These are phyloP conservation scores for Lasiosphaeris hirsuta DNA, from an alignment of 495 filamentous ascomycete genomes.

Conservation along the genomic window DNA sequence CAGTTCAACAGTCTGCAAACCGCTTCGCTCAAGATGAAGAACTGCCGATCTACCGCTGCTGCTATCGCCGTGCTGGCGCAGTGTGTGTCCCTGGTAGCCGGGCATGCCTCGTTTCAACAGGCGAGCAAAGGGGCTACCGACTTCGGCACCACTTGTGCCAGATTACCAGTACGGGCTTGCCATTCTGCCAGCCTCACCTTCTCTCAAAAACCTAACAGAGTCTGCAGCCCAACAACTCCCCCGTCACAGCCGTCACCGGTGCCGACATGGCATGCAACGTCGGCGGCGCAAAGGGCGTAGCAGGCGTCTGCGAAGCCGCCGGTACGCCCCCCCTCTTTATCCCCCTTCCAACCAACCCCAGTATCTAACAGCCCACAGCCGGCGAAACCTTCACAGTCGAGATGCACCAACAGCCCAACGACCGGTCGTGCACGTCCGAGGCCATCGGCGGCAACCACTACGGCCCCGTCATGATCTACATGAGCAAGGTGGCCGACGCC, in stretches of 20 bases:
- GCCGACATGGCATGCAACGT: constrained; percentile 37
- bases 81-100: constrained; percentile 10
- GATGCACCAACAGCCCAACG: constrained; percentile 48
- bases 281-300: constrained; percentile 34
- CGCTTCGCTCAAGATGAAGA: constrained; percentile 19
- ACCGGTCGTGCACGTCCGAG: constrained; percentile 40
- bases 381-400: constrained; percentile 45
- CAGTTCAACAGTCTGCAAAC: not conserved
- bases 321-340: constrained; percentile 26
- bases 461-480: constrained; percentile 49
- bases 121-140: constrained; percentile 15
- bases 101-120: constrained; percentile 44
- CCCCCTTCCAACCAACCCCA: constrained; percentile 35
- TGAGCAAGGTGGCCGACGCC: constrained; percentile 45
- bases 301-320: constrained; percentile 25
- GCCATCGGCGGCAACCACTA: constrained; percentile 53
- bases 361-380: constrained; percentile 35
- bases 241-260: constrained; percentile 37
- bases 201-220: not conserved
- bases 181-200: constrained; percentile 35
- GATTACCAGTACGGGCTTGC: constrained; percentile 32
- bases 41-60: constrained; percentile 8
- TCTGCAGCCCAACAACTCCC: constrained; percentile 42
- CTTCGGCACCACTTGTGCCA: constrained; percentile 18
- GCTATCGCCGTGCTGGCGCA: constrained; percentile 17